phyloP scores from a whole-genome alignment of 805 yeast species.

The Pichia kluyveri region DNA sequence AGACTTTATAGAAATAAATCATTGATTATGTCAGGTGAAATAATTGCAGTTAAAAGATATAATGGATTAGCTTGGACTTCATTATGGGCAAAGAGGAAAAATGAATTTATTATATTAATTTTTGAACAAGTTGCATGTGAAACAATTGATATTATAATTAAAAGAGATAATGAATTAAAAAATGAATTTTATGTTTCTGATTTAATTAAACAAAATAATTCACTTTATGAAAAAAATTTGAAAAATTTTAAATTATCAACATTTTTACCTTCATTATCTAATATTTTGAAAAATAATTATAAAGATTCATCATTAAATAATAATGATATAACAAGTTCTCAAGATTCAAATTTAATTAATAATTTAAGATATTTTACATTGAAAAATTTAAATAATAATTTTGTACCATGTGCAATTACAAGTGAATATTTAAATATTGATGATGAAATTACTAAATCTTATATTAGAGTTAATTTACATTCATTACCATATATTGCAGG shows the following conservation, averaged over 20 bases:
- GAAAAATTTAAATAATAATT: constrained; percentile 27
- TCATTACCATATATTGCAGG: constrained; percentile 85
- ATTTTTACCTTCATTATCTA: constrained; percentile 18
- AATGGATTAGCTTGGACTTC: constrained; percentile 77
- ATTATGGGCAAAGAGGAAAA: constrained; percentile 78
- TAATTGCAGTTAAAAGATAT: constrained; percentile 67
- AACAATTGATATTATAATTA: constrained; percentile 49
- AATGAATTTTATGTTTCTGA: constrained; percentile 9
- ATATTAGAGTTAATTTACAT: constrained; percentile 56
- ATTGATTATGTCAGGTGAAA: constrained; percentile 71
- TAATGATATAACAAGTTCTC: constrained; percentile 8
- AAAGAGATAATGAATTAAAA: constrained; percentile 24
- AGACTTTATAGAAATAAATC: constrained; percentile 37
- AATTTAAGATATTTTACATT: constrained; percentile 56
- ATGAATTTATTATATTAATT: constrained; percentile 66
- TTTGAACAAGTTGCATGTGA: constrained; percentile 77
- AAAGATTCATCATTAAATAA: background rate
- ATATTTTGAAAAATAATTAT: constrained; percentile 9
- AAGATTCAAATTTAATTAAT: constrained; percentile 39
- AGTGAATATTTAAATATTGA: constrained; percentile 48
- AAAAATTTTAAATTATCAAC: constrained; percentile 5
- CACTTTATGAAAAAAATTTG: constrained; percentile 16
- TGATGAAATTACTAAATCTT: constrained; percentile 11
- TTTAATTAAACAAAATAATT: constrained; percentile 7
- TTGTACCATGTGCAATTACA: constrained; percentile 68